Evolutionary conservation across 2,329 filamentous ascomycete species (phyloP).

Genomic region (Xylaria sp.): DNA sequence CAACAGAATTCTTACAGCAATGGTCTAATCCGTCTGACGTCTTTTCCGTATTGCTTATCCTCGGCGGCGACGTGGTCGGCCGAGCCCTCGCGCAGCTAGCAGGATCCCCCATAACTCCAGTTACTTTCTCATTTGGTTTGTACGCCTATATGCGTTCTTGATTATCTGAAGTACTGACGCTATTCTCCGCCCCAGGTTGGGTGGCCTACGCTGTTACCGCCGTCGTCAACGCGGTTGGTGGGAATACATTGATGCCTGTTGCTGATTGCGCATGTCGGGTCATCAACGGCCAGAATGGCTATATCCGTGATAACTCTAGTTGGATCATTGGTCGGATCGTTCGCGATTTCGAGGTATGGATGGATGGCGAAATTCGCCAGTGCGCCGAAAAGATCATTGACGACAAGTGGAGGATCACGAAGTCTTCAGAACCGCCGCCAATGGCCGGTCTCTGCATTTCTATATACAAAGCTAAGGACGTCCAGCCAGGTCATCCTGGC

Average conservation of each 20-base stretch:
- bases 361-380: conserved; percentile 1
- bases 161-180: too few species aligned
- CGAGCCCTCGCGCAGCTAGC: conserved; percentile 38
- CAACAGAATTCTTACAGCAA: too few species aligned
- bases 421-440: neutral
- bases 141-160: neutral
- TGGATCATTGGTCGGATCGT: conserved; percentile 21
- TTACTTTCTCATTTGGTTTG: conserved; percentile 19
- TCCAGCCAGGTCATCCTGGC: neutral
- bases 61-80: conserved; percentile 40
- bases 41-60: conserved; percentile 39
- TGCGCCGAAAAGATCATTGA: neutral
- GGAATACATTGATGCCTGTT: conserved; percentile 14
- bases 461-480: conserved; percentile 4
- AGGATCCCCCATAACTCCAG: conserved; percentile 14
- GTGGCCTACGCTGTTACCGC: conserved; percentile 13
- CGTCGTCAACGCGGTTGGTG: conserved; percentile 12
- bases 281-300: conserved; percentile 16
- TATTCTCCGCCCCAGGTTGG: conserved; percentile 8
- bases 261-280: conserved; percentile 10
- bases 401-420: neutral
- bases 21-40: conserved; percentile 14
- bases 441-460: conserved; percentile 6
- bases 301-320: conserved; percentile 12
- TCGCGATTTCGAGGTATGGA: conserved; percentile 18